A percentile compares a stretch with the other conserved stretches of the same genome.
phyloP scores from a whole-genome alignment of 495 filamentous ascomycete species.

The Xylaria telfairii region DNA sequence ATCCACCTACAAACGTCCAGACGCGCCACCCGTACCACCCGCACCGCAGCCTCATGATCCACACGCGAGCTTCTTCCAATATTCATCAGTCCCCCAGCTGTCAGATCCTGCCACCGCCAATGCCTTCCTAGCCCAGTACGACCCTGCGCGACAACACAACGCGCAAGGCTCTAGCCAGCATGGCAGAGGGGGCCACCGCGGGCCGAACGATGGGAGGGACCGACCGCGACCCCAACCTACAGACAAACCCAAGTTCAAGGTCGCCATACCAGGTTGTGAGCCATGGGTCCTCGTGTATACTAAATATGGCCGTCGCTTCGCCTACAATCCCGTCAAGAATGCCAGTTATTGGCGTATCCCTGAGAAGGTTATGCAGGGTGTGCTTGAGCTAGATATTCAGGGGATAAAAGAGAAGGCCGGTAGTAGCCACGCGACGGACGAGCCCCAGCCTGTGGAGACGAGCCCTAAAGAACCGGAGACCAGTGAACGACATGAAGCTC shows the following conservation, averaged over 20 bases:
- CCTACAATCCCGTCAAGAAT: slow-evolving; percentile 80
- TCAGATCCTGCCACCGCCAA: slow-evolving; percentile 53
- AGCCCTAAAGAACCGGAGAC: slow-evolving; percentile 9
- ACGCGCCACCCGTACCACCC: slow-evolving; percentile 32
- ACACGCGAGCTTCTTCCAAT: slow-evolving; percentile 50
- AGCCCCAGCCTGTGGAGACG: slow-evolving; percentile 7
- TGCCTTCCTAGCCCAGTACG: slow-evolving; percentile 56
- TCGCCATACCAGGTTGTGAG: slow-evolving; percentile 76
- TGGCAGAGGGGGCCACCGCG: slow-evolving; percentile 42
- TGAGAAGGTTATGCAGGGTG: slow-evolving; percentile 77
- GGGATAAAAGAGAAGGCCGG: slow-evolving; percentile 58
- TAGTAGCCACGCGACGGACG: slow-evolving; percentile 26
- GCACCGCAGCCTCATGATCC: slow-evolving; percentile 36
- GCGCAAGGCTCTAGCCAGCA: slow-evolving; percentile 34
- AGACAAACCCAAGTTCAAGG: slow-evolving; percentile 83
- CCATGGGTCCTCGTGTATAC: slow-evolving; percentile 96
- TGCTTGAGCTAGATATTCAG: slow-evolving; percentile 71
- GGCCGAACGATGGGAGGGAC: slow-evolving; percentile 52
- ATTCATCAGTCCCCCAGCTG: slow-evolving; percentile 52
- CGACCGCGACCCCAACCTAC: slow-evolving; percentile 66
- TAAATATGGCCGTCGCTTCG: slow-evolving; percentile 84
- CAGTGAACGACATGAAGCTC: slow-evolving; percentile 19
- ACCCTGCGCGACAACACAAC: slow-evolving; percentile 37
- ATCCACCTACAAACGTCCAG: slow-evolving; percentile 83
- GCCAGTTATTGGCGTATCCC: slow-evolving; percentile 95